Evolutionary conservation across 164 flowering plant species (phyloP).

Genomic region (Vitis cinerea): DNA sequence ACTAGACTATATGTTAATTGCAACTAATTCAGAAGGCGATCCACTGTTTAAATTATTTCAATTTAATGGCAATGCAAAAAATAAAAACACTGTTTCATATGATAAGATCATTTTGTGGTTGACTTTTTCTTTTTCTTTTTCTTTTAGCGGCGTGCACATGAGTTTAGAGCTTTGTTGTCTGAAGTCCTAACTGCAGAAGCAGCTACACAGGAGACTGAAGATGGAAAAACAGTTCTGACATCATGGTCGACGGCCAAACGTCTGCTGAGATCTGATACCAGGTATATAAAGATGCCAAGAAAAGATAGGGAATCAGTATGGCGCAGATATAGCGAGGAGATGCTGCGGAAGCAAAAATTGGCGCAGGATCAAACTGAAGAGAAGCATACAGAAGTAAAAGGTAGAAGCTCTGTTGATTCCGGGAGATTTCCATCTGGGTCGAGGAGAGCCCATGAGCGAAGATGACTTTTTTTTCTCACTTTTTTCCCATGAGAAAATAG

Average conservation of each 20-base stretch:
- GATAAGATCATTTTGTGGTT: not conserved
- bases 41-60: too few relatives aligned
- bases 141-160: slow-evolving; percentile 63
- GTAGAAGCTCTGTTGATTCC: slow-evolving; percentile 41
- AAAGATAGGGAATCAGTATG: slow-evolving; percentile 87
- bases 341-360: slow-evolving; percentile 55
- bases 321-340: slow-evolving; percentile 74
- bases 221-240: slow-evolving; percentile 70
- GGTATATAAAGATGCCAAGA: slow-evolving; percentile 80
- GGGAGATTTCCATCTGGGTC: slow-evolving; percentile 32
- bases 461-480: slow-evolving; percentile 24
- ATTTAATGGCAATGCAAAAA: too few relatives aligned
- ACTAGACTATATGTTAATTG: too few relatives aligned
- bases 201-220: slow-evolving; percentile 62
- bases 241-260: slow-evolving; percentile 96
- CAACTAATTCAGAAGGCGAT: too few relatives aligned
- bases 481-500: too few relatives aligned
- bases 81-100: not conserved
- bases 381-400: slow-evolving; percentile 35
- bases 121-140: not conserved
- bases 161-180: slow-evolving; percentile 60
- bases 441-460: slow-evolving; percentile 42
- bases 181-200: slow-evolving; percentile 74
- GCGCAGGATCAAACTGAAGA: slow-evolving; percentile 44
- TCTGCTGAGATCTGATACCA: slow-evolving; percentile 61